Percentiles rank a stretch among this genome's conserved stretches.
Evolutionary conservation across 306 rosid species (phyloP).

Genomic region (Aeschynomene evenia): DNA sequence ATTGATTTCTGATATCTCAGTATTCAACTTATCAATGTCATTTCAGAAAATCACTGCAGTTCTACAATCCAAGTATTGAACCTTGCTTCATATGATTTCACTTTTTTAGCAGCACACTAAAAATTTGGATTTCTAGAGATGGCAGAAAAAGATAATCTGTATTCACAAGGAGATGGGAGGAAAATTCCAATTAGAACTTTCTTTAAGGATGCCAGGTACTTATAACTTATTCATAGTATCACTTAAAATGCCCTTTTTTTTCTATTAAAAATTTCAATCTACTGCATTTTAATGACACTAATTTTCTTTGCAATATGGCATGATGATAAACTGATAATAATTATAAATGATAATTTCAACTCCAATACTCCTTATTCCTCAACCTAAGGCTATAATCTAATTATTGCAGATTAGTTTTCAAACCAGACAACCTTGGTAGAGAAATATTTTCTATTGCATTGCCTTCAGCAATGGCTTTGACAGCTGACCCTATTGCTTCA

Average conservation of each 20-base stretch:
- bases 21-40: neutral
- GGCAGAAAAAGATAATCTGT: conserved; percentile 42
- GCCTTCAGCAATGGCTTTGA: conserved; percentile 73
- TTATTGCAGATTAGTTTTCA: conserved; percentile 24
- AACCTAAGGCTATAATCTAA: no score
- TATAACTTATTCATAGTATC: neutral
- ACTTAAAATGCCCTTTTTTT: neutral
- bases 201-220: conserved; percentile 58
- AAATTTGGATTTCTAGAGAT: conserved; percentile 32
- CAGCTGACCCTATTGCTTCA: conserved; percentile 83
- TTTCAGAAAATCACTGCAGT: neutral
- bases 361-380: no score
- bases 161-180: conserved; percentile 34
- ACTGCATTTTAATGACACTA: neutral
- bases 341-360: no score
- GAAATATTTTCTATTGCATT: conserved; percentile 69
- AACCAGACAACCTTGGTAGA: conserved; percentile 50
- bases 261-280: no score
- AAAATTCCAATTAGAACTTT: conserved; percentile 41
- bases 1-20: neutral
- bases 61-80: neutral
- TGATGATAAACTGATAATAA: neutral
- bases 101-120: neutral
- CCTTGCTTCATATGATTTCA: neutral
- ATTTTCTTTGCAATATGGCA: neutral